Percentiles rank a stretch among this genome's conserved stretches.
These are phyloP conservation scores for Kurtzmaniella quercitrusa DNA, from an alignment of 1,139 yeast species.

Conservation along the genomic window DNA sequence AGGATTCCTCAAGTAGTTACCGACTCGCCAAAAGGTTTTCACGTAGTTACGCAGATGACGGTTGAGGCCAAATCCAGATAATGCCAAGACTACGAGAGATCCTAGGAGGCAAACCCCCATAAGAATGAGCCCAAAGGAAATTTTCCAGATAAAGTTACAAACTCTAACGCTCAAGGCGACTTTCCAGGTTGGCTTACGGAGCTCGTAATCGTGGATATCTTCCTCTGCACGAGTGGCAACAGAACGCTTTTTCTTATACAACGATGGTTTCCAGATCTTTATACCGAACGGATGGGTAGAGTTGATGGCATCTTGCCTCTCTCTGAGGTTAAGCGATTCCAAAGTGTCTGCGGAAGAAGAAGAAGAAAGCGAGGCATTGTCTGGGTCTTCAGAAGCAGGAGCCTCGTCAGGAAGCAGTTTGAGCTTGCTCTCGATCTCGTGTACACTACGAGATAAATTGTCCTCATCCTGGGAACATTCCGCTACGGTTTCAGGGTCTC, in stretches of 20 bases:
- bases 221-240: slow-evolving; percentile 90
- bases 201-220: slow-evolving; percentile 76
- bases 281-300: slow-evolving; percentile 98
- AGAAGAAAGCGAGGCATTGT: slow-evolving; percentile 25
- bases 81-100: slow-evolving; percentile 36
- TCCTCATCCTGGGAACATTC: slow-evolving; percentile 15
- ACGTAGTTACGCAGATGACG: slow-evolving; percentile 51
- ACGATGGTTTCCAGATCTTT: slow-evolving; percentile 96
- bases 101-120: slow-evolving; percentile 48
- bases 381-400: slow-evolving; percentile 17
- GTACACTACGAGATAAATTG: slow-evolving; percentile 13
- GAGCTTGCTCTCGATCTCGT: slow-evolving; percentile 13
- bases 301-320: slow-evolving; percentile 93
- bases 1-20: slow-evolving; percentile 71
- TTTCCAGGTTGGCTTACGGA: slow-evolving; percentile 46
- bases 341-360: slow-evolving; percentile 50
- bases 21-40: slow-evolving; percentile 55
- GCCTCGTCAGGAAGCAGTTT: slow-evolving; percentile 11
- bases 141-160: slow-evolving; percentile 75
- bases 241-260: slow-evolving; percentile 87
- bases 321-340: slow-evolving; percentile 85
- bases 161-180: slow-evolving; percentile 62
- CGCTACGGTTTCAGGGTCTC: slow-evolving; percentile 1
- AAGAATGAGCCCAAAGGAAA: slow-evolving; percentile 65
- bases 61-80: slow-evolving; percentile 45